phyloP scores from a whole-genome alignment of 352 stramenopile species.

The Phytopythium montanum region DNA sequence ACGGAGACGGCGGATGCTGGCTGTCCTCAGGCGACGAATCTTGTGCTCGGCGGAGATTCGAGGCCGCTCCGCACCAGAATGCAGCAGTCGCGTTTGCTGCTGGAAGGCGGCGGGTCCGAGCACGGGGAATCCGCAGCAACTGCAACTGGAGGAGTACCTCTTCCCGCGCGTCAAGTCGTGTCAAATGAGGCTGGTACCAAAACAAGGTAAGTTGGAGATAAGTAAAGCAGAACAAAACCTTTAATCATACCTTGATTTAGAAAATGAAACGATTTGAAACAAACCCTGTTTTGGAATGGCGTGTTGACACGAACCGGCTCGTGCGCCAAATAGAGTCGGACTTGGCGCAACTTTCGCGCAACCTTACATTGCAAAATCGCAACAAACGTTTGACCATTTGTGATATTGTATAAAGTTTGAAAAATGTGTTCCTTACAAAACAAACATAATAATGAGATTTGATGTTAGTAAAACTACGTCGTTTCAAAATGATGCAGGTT shows the following conservation, averaged over 20 bases:
- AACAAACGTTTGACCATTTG: too few species aligned
- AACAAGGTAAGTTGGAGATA: not conserved
- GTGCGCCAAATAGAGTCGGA: not conserved
- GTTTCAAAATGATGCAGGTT: too few species aligned
- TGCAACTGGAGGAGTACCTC: not conserved
- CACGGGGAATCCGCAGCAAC: not conserved
- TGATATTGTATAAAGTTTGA: too few species aligned
- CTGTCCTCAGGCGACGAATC: not conserved
- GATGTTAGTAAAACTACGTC: too few species aligned
- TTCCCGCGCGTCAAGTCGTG: constrained; percentile 1
- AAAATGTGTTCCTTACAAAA: too few species aligned
- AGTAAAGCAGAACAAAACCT: not conserved
- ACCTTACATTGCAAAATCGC: too few species aligned
- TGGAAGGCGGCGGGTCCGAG: not conserved
- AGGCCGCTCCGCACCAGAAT: not conserved
- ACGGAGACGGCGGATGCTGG: not conserved
- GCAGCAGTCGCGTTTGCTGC: not conserved
- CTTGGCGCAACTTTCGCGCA: too few species aligned
- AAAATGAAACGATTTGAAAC: not conserved
- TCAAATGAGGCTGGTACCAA: not conserved
- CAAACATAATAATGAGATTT: too few species aligned
- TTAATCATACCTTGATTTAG: not conserved
- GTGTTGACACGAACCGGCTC: not conserved
- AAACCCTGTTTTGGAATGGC: not conserved
- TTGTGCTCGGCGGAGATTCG: not conserved